Evolutionary conservation across 495 filamentous ascomycete genomes (phyloP).

Genomic region (Podospora conica): DNA sequence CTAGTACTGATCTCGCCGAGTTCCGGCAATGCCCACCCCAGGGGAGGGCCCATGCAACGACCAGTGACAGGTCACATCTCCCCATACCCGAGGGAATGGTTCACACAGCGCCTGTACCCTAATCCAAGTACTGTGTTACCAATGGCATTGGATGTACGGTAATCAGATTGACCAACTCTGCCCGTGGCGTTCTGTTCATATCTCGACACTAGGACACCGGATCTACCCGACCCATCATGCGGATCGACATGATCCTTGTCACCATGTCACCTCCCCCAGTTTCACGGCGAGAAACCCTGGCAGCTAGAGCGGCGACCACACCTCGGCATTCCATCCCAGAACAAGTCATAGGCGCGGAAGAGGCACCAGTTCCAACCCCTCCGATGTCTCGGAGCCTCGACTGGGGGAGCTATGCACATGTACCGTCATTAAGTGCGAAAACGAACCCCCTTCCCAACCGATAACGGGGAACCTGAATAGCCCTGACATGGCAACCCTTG

Average conservation of each 20-base stretch:
- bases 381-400: not conserved
- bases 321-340: not conserved
- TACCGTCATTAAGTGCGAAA: not conserved
- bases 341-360: not conserved
- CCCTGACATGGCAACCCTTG: not conserved
- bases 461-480: not conserved
- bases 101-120: too few species aligned
- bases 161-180: too few species aligned
- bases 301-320: not conserved
- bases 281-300: not conserved
- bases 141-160: too few species aligned
- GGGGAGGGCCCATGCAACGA: too few species aligned
- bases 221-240: not conserved
- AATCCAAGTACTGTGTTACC: too few species aligned
- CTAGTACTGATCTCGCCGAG: too few species aligned
- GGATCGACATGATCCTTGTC: not conserved
- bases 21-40: too few species aligned
- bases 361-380: not conserved
- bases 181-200: too few species aligned
- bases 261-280: not conserved
- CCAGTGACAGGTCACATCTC: too few species aligned
- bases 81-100: too few species aligned
- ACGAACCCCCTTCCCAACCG: not conserved
- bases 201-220: not conserved
- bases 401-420: not conserved